These are phyloP conservation scores for Thielaviopsis musarum DNA, from an alignment of 2,329 filamentous ascomycete species.

Conservation along the genomic window DNA sequence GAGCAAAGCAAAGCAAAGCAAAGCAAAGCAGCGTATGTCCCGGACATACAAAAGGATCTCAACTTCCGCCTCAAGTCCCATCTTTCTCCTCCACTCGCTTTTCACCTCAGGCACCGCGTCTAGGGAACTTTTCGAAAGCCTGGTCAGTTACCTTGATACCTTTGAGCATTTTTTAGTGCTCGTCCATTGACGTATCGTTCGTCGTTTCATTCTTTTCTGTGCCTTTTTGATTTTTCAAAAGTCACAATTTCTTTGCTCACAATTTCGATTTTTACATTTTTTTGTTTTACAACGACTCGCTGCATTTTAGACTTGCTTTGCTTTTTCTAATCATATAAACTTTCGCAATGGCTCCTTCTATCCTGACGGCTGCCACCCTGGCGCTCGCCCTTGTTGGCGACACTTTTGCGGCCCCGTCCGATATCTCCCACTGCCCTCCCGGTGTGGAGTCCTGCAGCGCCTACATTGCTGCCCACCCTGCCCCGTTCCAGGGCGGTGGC, in stretches of 20 bases:
- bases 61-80: background rate
- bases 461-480: background rate
- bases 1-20: no score
- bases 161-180: background rate
- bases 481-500: background rate
- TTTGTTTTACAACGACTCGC: background rate
- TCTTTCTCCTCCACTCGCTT: background rate
- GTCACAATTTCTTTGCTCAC: background rate
- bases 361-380: background rate
- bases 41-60: background rate
- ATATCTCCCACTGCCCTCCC: background rate
- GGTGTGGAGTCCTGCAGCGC: background rate
- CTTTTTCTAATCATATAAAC: background rate
- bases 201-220: background rate
- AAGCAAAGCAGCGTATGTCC: no score
- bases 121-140: background rate
- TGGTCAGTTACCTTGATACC: background rate
- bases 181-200: background rate
- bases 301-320: background rate
- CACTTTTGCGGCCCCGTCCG: background rate
- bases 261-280: background rate
- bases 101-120: background rate
- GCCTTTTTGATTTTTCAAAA: background rate
- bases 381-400: slow-evolving; percentile 1
- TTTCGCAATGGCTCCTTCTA: slow-evolving; percentile 1